Conservation (phyloP, 768 basidiomycete species). For the Kwoniella botswanensis region DNA sequence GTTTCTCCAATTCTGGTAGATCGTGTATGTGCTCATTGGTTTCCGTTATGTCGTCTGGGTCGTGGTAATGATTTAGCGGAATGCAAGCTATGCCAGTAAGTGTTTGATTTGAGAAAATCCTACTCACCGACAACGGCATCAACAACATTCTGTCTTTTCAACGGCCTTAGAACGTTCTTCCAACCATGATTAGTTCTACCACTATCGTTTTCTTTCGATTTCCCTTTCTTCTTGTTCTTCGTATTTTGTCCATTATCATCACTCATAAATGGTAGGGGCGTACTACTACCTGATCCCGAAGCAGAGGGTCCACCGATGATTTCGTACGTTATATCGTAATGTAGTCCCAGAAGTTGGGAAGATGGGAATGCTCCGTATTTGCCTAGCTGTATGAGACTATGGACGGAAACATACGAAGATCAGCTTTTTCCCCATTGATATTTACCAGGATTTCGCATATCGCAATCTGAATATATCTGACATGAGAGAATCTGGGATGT, state of each 20-base stretch:
- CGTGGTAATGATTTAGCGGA: neutral
- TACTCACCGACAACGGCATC: slow-evolving; percentile 48
- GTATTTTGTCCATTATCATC: slow-evolving; percentile 26
- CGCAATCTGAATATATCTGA: neutral
- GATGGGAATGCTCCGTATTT: slow-evolving; percentile 83
- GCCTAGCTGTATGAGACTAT: slow-evolving; percentile 74
- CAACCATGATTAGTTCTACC: slow-evolving; percentile 52
- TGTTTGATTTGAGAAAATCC: neutral
- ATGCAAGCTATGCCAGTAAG: neutral
- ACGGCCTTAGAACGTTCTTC: slow-evolving; percentile 41
- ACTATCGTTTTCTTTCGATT: slow-evolving; percentile 64
- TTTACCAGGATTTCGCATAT: neutral
- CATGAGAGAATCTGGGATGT: neutral
- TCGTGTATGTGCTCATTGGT: slow-evolving; percentile 97
- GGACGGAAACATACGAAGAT: neutral
- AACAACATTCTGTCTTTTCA: slow-evolving; percentile 36
- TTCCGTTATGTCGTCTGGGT: slow-evolving; percentile 88
- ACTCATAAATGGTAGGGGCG: neutral
- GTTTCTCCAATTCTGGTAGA: slow-evolving; percentile 61
- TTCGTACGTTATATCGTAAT: slow-evolving; percentile 88
- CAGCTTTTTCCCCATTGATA: neutral
- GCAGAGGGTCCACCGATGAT: slow-evolving; percentile 59
- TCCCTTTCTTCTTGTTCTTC: slow-evolving; percentile 67
- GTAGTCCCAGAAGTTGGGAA: slow-evolving; percentile 76
- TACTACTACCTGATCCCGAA: neutral